Conservation (phyloP, 1,284 basidiomycete species). For the Erythrobasidium hasegawianum region DNA sequence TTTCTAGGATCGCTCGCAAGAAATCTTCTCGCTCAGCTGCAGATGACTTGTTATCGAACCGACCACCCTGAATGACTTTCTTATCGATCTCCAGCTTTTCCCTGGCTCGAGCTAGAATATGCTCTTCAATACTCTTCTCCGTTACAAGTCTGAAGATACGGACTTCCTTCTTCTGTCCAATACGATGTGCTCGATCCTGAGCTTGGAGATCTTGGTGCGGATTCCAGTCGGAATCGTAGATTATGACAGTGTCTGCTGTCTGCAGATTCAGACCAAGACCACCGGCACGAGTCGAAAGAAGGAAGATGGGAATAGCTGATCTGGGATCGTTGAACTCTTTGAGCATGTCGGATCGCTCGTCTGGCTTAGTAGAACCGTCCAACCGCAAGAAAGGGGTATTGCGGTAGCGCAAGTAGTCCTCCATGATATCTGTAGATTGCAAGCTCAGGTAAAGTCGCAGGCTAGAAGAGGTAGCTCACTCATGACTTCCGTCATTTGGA, state of each 20-base stretch:
- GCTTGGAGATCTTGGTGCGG: constrained; percentile 88
- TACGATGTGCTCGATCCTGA: constrained; percentile 72
- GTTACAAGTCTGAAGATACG: constrained; percentile 95
- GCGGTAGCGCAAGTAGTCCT: constrained; percentile 91
- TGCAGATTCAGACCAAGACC: constrained; percentile 97
- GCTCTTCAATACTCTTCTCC: constrained; percentile 96
- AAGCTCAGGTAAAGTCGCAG: constrained; percentile 6
- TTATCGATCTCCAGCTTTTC: constrained; percentile 99
- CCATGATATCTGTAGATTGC: constrained; percentile 90
- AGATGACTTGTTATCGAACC: constrained; percentile 87
- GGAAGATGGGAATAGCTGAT: constrained; percentile 90
- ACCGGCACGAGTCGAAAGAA: constrained; percentile 92
- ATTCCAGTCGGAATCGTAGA: constrained; percentile 72
- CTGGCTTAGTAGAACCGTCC: constrained; percentile 97
- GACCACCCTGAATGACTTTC: constrained; percentile 62
- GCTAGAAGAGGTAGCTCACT: constrained; percentile 8
- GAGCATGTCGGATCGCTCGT: constrained; percentile 88
- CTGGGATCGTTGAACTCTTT: constrained; percentile 85
- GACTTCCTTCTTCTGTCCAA: constrained; percentile 98
- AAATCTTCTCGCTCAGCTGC: constrained; percentile 96
- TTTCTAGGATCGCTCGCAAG: constrained; percentile 65
- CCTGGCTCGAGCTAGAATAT: constrained; percentile 81
- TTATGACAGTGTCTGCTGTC: constrained; percentile 97
- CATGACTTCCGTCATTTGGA: constrained; percentile 82
- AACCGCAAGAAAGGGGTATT: constrained; percentile 88